Percentiles rank a stretch among this genome's conserved stretches.
Evolutionary conservation across 306 rosid species (phyloP).

Genomic region (Fragaria nilgerrensis): DNA sequence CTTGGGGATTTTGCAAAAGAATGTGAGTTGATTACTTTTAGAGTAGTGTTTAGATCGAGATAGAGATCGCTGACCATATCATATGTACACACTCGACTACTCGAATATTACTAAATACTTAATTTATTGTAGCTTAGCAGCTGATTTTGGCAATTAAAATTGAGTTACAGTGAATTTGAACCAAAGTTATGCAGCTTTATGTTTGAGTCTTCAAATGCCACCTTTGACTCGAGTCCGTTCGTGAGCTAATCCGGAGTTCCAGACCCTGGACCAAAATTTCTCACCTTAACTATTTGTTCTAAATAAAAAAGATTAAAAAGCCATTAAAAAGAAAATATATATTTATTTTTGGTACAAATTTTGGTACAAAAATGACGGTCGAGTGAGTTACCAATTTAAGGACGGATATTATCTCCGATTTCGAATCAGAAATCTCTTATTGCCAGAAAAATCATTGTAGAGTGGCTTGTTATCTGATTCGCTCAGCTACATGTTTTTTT

Average conservation of each 20-base stretch:
- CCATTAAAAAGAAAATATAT: background rate
- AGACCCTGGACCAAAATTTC: too few relatives aligned
- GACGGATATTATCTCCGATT: too few relatives aligned
- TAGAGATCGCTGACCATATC: background rate
- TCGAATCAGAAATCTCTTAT: too few relatives aligned
- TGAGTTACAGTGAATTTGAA: background rate
- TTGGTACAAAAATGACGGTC: too few relatives aligned
- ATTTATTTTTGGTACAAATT: too few relatives aligned
- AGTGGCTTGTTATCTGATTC: too few relatives aligned
- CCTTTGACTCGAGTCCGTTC: background rate
- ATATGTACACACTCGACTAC: background rate
- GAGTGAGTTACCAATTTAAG: rapidly evolving
- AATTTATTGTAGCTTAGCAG: background rate
- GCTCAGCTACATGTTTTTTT: rapidly evolving
- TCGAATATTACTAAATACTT: background rate
- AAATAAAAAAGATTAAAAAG: background rate
- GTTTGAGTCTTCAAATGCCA: background rate
- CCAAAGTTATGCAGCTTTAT: background rate
- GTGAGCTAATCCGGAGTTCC: too few relatives aligned
- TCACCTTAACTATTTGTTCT: too few relatives aligned
- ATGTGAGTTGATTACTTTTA: background rate
- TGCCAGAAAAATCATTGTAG: too few relatives aligned
- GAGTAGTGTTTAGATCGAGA: background rate
- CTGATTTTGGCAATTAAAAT: background rate
- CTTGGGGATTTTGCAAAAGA: background rate